Conservation (phyloP, 1,284 basidiomycete genomes). For the Tranzscheliella williamsii region DNA sequence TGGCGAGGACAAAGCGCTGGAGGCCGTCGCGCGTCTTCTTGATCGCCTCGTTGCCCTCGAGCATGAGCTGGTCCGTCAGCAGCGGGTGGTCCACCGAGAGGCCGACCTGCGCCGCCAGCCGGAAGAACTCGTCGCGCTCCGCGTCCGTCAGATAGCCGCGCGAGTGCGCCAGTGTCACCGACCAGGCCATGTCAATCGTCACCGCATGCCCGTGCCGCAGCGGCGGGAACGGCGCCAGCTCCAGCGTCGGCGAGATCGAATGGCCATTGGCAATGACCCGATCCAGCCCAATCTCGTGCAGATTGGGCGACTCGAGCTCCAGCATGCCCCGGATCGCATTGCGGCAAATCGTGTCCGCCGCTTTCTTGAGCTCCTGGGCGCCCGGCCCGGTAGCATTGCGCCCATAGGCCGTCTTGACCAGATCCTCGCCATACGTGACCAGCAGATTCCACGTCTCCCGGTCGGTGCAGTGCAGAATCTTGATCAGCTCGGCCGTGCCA, state of each 20-base stretch:
- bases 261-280: slow-evolving; percentile 64
- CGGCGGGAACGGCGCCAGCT: slow-evolving; percentile 57
- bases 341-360: slow-evolving; percentile 62
- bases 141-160: slow-evolving; percentile 62
- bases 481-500: slow-evolving; percentile 64
- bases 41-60: slow-evolving; percentile 62
- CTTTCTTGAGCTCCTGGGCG: slow-evolving; percentile 60
- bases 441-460: slow-evolving; percentile 63
- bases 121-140: slow-evolving; percentile 64
- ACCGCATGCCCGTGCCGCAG: slow-evolving; percentile 63
- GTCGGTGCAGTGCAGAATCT: slow-evolving; percentile 64
- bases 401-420: slow-evolving; percentile 64
- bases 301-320: slow-evolving; percentile 64
- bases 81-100: slow-evolving; percentile 63
- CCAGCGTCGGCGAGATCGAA: slow-evolving; percentile 64
- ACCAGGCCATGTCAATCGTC: slow-evolving; percentile 64
- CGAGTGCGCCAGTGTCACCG: slow-evolving; percentile 62
- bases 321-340: slow-evolving; percentile 64
- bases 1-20: slow-evolving; percentile 64
- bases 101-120: slow-evolving; percentile 61
- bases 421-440: slow-evolving; percentile 63
- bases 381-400: slow-evolving; percentile 59
- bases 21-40: slow-evolving; percentile 64
- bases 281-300: slow-evolving; percentile 65
- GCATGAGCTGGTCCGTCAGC: slow-evolving; percentile 62